Evolutionary conservation across 163 green algal species (phyloP), one percentile per base, ranked within the genome.

Genomic region (Scenedesmus sp.): DNA sequence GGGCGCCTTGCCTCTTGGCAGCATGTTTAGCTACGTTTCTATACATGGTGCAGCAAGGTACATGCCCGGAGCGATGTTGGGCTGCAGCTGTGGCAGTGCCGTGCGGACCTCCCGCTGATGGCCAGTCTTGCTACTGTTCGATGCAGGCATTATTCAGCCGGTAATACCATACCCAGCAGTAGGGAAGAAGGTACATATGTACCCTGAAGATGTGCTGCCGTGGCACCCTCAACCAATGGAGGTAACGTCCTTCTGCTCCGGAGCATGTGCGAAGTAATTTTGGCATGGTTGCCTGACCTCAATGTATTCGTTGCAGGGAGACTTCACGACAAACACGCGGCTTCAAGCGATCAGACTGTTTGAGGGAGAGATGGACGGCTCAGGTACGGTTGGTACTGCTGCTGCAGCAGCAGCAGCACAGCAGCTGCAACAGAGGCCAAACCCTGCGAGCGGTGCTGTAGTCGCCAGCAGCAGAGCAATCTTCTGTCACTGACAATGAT

Each of bases 321-420:
- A 67, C 26, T 90, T 89, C 9, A 90, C 83, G 4, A 16, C 55
- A 4, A 93, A 93, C 84, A 64, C 23, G 13, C 74, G 84, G 8
- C 73, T 93, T 3, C 2, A 90, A 1, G 90, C 90, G 12, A 23
- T 82, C 9, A 84, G 90, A 6, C 70, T 93, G 26, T 93, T 93
- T 83, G 83, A 93, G 26, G 90, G 90, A 16, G 52, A 90, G 74
- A 82, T 93, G 64, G 67, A 90, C 34, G 90, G 90, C 6, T 93
- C 90, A 81, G 90, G 90, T 93, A 59, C n/a, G 18, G 54, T 54
- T 2, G 10, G 23, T 56, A 57, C n/a, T 56, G 16, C 46, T 54
- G 15, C 54, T 67, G 83, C 18, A n/a, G 20, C 15, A 3, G 46
- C 20, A 6, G 34, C 26, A 64, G 2, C 56, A 54, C 73, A 82